Evolutionary conservation across 306 rosid genomes (phyloP).

Genomic region (Quercus berberidifolia): DNA sequence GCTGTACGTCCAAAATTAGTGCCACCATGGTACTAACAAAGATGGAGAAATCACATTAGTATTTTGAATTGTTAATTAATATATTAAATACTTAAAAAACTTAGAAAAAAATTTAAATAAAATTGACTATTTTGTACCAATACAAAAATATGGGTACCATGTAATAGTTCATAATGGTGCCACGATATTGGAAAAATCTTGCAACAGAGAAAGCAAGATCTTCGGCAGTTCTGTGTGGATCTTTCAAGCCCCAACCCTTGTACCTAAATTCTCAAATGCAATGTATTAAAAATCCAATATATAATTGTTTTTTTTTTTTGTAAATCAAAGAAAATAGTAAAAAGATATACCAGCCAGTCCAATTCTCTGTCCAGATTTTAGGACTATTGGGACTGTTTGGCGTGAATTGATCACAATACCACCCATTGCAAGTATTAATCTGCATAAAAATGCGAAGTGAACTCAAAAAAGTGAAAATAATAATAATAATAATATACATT

Average conservation of each 20-base stretch:
- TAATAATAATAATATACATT: too few relatives aligned
- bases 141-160: slow-evolving; percentile 9
- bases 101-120: not conserved
- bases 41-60: not conserved
- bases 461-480: not conserved
- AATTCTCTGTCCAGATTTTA: slow-evolving; percentile 26
- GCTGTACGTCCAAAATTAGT: slow-evolving; percentile 35
- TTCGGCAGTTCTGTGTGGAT: slow-evolving; percentile 40
- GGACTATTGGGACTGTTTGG: slow-evolving; percentile 7
- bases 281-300: too few relatives aligned
- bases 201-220: slow-evolving; percentile 43
- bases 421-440: slow-evolving; percentile 16
- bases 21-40: slow-evolving; percentile 36
- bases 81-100: not conserved
- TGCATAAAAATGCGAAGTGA: not conserved
- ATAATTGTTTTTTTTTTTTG: too few relatives aligned
- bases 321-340: not conserved
- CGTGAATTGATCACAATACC: slow-evolving; percentile 1
- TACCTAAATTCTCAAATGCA: slow-evolving; percentile 9
- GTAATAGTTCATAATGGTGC: slow-evolving; percentile 38
- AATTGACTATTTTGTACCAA: too few relatives aligned
- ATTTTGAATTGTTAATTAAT: not conserved
- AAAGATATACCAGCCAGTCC: slow-evolving; percentile 20
- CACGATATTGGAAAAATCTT: slow-evolving; percentile 32
- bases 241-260: slow-evolving; percentile 27